Conservation (phyloP, 495 filamentous ascomycete genomes). For the Annulohypoxylon stygium region DNA sequence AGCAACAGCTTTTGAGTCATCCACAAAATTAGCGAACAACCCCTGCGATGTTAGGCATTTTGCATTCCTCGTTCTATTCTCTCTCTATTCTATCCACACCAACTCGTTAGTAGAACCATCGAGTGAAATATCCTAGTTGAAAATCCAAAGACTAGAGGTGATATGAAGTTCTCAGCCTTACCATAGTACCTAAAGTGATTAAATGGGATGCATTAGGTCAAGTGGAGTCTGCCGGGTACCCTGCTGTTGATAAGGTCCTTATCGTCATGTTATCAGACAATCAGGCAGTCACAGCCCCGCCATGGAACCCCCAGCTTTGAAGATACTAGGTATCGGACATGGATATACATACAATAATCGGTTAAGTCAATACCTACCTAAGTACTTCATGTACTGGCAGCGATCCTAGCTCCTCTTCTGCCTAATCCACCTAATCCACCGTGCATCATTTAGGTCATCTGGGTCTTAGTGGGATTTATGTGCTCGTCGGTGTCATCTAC, state of each 20-base stretch:
- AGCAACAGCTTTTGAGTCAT: not conserved
- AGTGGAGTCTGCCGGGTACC: constrained; percentile 11
- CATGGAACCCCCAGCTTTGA: not conserved
- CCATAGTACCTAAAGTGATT: not conserved
- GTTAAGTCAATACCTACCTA: not conserved
- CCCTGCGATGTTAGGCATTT: not conserved
- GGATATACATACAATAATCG: not conserved
- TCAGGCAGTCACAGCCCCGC: constrained; percentile 1
- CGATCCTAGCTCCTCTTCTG: constrained; percentile 12
- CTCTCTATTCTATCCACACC: not conserved
- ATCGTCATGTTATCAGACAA: not conserved
- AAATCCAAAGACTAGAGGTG: not conserved
- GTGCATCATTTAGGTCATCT: constrained; percentile 2
- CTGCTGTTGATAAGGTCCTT: constrained; percentile 24
- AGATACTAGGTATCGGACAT: not conserved
- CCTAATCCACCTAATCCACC: constrained; percentile 11
- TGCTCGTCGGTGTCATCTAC: not conserved
- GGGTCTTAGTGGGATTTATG: not conserved
- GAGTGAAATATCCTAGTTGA: not conserved
- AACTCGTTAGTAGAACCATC: not conserved
- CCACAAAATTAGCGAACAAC: not conserved
- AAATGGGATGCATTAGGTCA: constrained; percentile 1
- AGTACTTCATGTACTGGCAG: not conserved
- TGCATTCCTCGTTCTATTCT: not conserved
- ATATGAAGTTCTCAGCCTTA: constrained; percentile 32